Conservation (phyloP, 1,139 yeast genomes). For the Casaregolazyma lundiana region DNA sequence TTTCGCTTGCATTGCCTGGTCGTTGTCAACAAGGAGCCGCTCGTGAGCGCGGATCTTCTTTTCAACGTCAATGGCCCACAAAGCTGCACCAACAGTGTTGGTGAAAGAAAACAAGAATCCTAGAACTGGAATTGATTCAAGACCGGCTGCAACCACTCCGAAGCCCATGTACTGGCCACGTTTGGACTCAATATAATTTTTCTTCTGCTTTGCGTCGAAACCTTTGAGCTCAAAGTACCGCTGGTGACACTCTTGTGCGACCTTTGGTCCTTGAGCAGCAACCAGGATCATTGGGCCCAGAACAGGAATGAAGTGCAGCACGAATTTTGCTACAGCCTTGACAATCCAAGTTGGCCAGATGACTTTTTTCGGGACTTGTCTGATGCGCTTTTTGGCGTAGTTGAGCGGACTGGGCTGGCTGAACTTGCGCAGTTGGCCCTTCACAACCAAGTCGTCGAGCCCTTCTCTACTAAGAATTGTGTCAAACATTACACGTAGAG, state of each 20-base stretch:
- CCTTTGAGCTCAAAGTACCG: constrained; percentile 62
- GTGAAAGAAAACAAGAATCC: constrained; percentile 62
- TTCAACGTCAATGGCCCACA: constrained; percentile 51
- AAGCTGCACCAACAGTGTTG: constrained; percentile 65
- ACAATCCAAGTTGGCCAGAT: constrained; percentile 35
- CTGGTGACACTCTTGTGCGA: constrained; percentile 52
- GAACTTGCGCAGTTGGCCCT: constrained; percentile 41
- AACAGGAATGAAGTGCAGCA: constrained; percentile 53
- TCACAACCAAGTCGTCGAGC: constrained; percentile 45
- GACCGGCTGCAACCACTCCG: constrained; percentile 54
- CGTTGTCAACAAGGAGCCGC: constrained; percentile 2
- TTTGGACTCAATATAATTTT: constrained; percentile 28
- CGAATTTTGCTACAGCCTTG: constrained; percentile 33
- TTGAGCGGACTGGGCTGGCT: constrained; percentile 28
- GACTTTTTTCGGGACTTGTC: constrained; percentile 30
- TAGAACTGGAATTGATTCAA: constrained; percentile 59
- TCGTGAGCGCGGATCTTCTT: constrained; percentile 8
- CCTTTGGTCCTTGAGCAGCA: constrained; percentile 53
- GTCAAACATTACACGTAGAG: constrained; percentile 55
- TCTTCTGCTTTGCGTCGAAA: constrained; percentile 40
- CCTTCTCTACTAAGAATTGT: constrained; percentile 47
- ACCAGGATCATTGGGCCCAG: constrained; percentile 57
- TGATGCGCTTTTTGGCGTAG: constrained; percentile 23
- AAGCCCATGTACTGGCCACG: constrained; percentile 41
- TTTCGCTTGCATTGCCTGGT: neutral